Base-by-base conservation (phyloP, 2,329 filamentous ascomycete genomes). In the Dactylonectria macrodidyma region DNA sequence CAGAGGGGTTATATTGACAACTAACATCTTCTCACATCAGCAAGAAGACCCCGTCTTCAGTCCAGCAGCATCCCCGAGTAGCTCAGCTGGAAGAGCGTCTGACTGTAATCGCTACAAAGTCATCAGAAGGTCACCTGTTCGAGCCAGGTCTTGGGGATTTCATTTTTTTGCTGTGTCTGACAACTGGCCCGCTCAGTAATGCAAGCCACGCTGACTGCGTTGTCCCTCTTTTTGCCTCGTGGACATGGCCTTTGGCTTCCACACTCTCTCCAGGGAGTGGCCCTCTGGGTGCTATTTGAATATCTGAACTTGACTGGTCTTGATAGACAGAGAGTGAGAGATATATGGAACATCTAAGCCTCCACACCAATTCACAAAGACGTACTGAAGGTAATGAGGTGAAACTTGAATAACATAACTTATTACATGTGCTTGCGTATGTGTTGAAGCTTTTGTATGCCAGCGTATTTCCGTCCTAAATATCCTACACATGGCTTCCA, bases 81-180 rank as follows among this genome's bases (percentile, higher is more conserved):
- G 72, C 72, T 75, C 73, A 75, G 73, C 70, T 75, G 73, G 73
- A 75, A 75, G 72, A 74, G 72, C 72, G 72, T 74, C 73, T 68
- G 72, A 62, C 72, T 74, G 72, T 74, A 74, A 74, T 58, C 48
- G 66, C 50, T 44, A 36, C 44, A 19, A 19, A 19, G 66, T 64
- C 57, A 74, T 64, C 72, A 69, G 71, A 74, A 74, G 72, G 72
- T 71, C 72, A 73, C 72, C 70, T 74, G 67, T 72, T 74, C 70
- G 72, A 74, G 66, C 72, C 72, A 73, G 72, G 72, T 74, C 67
- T 74, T 62, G 73, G 73, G 73, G 72, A 75, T 68, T 61, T 11
- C 30, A 12, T 57, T 74, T 74, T 74, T 74, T 67, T 59, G 34
- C 6, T 3, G 14, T 62, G 44, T 33, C 16, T 8, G n/a, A 8